Evolutionary conservation across 345 rosid species (phyloP).

Genomic region (Citrus maxima): DNA sequence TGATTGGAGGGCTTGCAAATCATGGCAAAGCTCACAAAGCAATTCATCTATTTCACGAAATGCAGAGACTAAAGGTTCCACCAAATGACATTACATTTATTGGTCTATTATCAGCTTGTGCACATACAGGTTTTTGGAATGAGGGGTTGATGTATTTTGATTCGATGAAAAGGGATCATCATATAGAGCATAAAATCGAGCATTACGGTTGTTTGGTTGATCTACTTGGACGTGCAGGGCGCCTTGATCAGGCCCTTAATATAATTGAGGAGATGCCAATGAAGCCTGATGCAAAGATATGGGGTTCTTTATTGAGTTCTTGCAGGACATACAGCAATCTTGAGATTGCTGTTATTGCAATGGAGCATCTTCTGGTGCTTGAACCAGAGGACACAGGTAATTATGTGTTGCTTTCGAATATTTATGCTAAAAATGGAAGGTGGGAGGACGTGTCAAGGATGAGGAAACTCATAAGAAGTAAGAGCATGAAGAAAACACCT

Average conservation of each 20-base stretch:
- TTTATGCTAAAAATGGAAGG: constrained; percentile 54
- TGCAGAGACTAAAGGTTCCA: constrained; percentile 40
- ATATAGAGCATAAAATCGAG: constrained; percentile 45
- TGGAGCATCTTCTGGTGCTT: constrained; percentile 44
- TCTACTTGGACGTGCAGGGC: constrained; percentile 46
- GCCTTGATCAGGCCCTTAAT: constrained; percentile 30
- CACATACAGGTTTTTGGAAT: constrained; percentile 45
- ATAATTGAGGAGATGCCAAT: constrained; percentile 41
- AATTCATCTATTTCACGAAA: constrained; percentile 33
- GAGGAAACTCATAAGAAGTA: constrained; percentile 41
- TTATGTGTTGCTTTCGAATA: constrained; percentile 50
- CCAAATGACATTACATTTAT: constrained; percentile 53
- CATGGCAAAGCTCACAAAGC: constrained; percentile 49
- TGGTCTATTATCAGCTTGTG: constrained; percentile 50
- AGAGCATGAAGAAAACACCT: constrained; percentile 47
- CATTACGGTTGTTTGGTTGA: constrained; percentile 55
- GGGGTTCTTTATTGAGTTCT: constrained; percentile 52
- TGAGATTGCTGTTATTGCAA: constrained; percentile 38
- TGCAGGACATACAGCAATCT: constrained; percentile 41
- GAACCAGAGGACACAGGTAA: constrained; percentile 62
- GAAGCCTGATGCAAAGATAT: constrained; percentile 47
- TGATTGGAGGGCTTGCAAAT: constrained; percentile 56
- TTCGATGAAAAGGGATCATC: constrained; percentile 36
- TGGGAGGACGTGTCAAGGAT: constrained; percentile 44
- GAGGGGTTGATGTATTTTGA: constrained; percentile 44